These are phyloP conservation scores for Globisporangium megalacanthum DNA, from an alignment of 352 stramenopile genomes.

Conservation along the genomic window DNA sequence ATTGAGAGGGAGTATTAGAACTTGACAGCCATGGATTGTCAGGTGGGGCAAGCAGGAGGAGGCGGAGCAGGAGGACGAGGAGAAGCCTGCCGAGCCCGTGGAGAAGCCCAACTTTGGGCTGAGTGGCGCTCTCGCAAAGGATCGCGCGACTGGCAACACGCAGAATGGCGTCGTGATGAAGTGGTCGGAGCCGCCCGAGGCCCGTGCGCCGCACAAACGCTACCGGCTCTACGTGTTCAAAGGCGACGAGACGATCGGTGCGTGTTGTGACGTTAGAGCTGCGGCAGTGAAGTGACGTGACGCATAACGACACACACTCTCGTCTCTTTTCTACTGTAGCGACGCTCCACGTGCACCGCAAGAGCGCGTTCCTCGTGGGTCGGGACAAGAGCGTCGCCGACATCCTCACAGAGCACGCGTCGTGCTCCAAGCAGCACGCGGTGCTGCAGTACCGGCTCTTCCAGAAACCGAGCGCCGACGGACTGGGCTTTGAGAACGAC, in stretches of 20 bases:
- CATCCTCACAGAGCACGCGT: conserved; percentile 92
- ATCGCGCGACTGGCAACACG: conserved; percentile 93
- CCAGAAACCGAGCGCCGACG: conserved; percentile 58
- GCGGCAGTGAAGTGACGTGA: not conserved
- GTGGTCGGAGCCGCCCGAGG: conserved; percentile 96
- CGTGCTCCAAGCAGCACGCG: conserved; percentile 96
- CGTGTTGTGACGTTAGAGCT: conserved; percentile 2
- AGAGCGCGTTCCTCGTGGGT: conserved; percentile 94
- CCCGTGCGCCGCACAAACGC: conserved; percentile 83
- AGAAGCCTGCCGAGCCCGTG: conserved; percentile 35
- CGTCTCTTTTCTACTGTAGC: conserved; percentile 30
- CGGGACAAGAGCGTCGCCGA: conserved; percentile 93
- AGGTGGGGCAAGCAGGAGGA: conserved; percentile 78
- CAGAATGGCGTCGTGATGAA: conserved; percentile 97
- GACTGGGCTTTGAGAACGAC: conserved; percentile 48
- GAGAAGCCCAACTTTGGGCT: conserved; percentile 98
- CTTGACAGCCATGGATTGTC: not conserved
- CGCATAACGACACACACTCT: not conserved
- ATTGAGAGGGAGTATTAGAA: not conserved
- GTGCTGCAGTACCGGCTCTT: conserved; percentile 94
- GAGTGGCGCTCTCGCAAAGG: conserved; percentile 94
- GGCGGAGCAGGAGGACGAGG: conserved; percentile 27
- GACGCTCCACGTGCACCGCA: conserved; percentile 93
- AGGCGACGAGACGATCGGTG: conserved; percentile 73
- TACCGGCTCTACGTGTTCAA: conserved; percentile 99